These are phyloP conservation scores for Leptomonas pyrrhocoris DNA, from an alignment of 208 protist species.

Conservation along the genomic window DNA sequence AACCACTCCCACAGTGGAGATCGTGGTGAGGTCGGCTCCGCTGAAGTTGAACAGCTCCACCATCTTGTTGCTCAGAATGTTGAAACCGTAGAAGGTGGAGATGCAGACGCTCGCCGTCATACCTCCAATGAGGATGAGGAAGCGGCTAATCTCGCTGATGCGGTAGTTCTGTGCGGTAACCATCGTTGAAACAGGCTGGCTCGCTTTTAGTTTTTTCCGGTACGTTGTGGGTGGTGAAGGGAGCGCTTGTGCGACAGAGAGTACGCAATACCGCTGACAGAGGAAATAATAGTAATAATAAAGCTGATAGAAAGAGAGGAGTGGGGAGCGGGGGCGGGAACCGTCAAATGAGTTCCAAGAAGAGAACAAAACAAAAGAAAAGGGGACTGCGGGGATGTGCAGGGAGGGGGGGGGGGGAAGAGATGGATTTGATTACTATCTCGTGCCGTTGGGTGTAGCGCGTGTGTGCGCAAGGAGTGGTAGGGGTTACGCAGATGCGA, in stretches of 20 bases:
- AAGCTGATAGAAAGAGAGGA: conserved; percentile 18
- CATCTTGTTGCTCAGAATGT: conserved; percentile 60
- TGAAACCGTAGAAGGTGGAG: conserved; percentile 68
- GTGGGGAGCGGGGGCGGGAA: too few relatives aligned
- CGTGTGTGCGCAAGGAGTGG: too few relatives aligned
- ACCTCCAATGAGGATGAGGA: conserved; percentile 56
- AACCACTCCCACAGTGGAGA: conserved; percentile 56
- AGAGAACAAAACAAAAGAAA: neutral
- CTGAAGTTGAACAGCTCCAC: conserved; percentile 41
- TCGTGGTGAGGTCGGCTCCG: conserved; percentile 49
- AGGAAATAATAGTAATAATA: conserved; percentile 4
- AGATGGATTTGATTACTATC: too few relatives aligned
- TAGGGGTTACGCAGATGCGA: too few relatives aligned
- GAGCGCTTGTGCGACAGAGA: too few relatives aligned
- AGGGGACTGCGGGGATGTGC: neutral
- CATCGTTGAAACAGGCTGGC: too few relatives aligned
- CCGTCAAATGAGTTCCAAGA: neutral
- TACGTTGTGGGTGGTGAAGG: neutral
- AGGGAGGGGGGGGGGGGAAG: too few relatives aligned
- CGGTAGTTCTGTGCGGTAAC: conserved; percentile 35
- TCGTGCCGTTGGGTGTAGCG: too few relatives aligned
- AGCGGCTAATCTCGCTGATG: conserved; percentile 58
- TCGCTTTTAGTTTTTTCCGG: too few relatives aligned
- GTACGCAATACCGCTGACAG: too few relatives aligned
- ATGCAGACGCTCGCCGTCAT: conserved; percentile 42